Percentiles rank a stretch among this genome's conserved stretches.
Evolutionary conservation across 2,329 filamentous ascomycete species (phyloP).

Genomic region (Mollisia scopiformis): DNA sequence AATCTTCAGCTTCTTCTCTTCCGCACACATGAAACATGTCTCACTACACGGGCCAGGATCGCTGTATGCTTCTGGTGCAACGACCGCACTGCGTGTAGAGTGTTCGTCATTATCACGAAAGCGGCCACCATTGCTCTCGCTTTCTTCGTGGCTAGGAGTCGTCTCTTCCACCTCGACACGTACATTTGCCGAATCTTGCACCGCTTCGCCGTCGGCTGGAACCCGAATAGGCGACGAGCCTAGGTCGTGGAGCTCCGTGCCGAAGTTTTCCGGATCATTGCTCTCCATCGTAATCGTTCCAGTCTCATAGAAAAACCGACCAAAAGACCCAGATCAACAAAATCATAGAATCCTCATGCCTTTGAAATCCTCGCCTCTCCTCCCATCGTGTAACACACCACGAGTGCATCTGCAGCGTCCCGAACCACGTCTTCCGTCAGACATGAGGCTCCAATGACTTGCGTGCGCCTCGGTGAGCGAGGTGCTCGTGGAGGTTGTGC

Average conservation of each 20-base stretch:
- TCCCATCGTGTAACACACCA: background rate
- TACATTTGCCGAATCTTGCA: no score
- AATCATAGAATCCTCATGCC: background rate
- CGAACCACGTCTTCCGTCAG: background rate
- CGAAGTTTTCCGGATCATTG: background rate
- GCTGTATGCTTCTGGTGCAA: no score
- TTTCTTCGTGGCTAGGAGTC: no score
- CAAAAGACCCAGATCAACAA: background rate
- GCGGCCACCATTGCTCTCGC: no score
- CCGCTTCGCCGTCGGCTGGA: no score
- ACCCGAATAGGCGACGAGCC: background rate
- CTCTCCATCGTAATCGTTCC: background rate
- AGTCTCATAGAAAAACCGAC: background rate
- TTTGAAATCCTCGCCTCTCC: background rate
- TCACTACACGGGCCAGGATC: no score
- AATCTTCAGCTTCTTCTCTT: no score
- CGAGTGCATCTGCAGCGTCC: background rate
- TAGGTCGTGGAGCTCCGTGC: background rate
- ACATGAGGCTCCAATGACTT: background rate
- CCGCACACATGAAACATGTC: no score
- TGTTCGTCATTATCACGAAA: no score
- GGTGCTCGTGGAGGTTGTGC: background rate
- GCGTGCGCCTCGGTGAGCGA: background rate
- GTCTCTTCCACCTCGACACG: no score
- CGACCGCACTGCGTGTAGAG: no score